Conservation (phyloP, 2,329 filamentous ascomycete species). For the Lachnellula suecica region DNA sequence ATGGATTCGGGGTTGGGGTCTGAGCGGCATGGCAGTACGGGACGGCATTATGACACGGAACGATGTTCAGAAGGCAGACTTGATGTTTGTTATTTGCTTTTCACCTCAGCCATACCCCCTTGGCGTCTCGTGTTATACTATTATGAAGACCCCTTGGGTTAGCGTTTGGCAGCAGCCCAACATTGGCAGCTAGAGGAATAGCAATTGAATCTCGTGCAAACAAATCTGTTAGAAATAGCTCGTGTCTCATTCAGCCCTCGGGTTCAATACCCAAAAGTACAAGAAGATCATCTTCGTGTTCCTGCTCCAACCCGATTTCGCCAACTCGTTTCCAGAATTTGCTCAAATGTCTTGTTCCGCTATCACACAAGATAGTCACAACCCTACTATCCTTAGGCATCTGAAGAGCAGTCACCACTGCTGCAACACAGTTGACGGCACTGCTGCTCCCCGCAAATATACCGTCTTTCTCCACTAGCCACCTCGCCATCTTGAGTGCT, state of each 20-base stretch:
- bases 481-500: constrained; percentile 90
- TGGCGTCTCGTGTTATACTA: background rate
- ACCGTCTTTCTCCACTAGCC: constrained; percentile 93
- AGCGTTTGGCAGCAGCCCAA: background rate
- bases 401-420: constrained; percentile 64
- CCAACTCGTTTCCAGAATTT: constrained; percentile 81
- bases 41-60: background rate
- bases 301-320: constrained; percentile 64
- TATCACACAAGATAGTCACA: constrained; percentile 84
- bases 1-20: constrained; percentile 29
- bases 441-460: constrained; percentile 94
- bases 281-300: constrained; percentile 51
- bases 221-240: background rate
- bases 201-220: constrained; percentile 3
- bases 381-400: constrained; percentile 62
- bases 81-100: background rate
- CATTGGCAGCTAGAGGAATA: background rate
- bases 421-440: constrained; percentile 92
- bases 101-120: background rate
- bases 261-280: constrained; percentile 46
- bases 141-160: background rate
- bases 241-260: constrained; percentile 6
- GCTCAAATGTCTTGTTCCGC: constrained; percentile 77
- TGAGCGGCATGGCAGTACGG: constrained; percentile 4
- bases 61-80: background rate